Evolutionary conservation across 108 stramenopile species (phyloP), one percentile per base, ranked within the genome.

Genomic region (Nitzschia sp.): DNA sequence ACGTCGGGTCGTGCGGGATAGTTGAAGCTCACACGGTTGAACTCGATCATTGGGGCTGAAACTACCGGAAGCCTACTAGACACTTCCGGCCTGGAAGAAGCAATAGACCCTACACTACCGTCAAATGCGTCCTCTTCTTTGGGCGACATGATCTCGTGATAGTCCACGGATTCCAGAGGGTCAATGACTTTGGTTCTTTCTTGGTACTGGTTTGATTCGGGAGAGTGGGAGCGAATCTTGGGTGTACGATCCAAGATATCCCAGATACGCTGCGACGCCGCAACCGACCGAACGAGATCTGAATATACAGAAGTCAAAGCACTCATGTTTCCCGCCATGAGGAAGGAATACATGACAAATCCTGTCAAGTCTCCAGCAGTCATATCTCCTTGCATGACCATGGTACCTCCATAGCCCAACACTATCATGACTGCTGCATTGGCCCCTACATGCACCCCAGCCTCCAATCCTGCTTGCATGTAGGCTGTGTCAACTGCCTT

Each of bases 1-100:
- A 79, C 72, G 48, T 96, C 85, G 8, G 89, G 83, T 29, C 96
- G 67, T 6, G 90, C 64, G 15, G 98, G 98, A 79, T 96, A 98
- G 51, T 84, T 57, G 69, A 98, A 98, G 15, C 63, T 67, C 21
- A 98, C 67, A 72, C 83, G 70, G 10, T 70, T 12, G 41, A 95
- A 83, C 11, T 65, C 67, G 55, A 95, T 78, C n/a, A 83, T 70
- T 24, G 73, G 64, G 26, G 60, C 66, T 51, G 48, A 8, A 14
- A 24, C 3, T 48, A 46, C 5, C 29, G 29, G 29, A 5, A 34
- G 29, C 29, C 53, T 50, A 6, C 17, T 17, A 15, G 48, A 19
- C 19, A 17, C 19, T 19, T 54, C 24, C 53, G 9, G 57, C 43
- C 61, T 20, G 43, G 29, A 34, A 48, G 46, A 15, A 15, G n/a